A percentile compares a stretch with the other conserved stretches of the same genome.
phyloP scores from a whole-genome alignment of 345 rosid genomes.

The Streptanthus diversifolius region DNA sequence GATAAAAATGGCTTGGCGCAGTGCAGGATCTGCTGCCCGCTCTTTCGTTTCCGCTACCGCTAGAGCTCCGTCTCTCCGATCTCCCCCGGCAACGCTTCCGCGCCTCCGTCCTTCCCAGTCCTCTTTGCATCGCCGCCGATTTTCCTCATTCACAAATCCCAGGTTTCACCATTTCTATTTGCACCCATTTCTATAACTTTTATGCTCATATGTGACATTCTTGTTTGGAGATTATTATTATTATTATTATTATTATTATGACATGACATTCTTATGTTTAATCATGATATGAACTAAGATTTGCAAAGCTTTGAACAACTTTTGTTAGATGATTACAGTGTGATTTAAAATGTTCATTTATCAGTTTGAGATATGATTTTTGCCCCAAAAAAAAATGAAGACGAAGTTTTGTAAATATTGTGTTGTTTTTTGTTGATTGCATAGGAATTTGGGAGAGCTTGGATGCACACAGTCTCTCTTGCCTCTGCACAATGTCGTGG shows the following conservation, averaged over 20 bases:
- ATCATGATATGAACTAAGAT: not conserved
- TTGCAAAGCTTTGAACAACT: not conserved
- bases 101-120: slow-evolving; percentile 63
- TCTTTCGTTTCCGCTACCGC: slow-evolving; percentile 49
- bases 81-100: slow-evolving; percentile 50
- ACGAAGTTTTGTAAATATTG: not conserved
- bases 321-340: not conserved
- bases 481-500: slow-evolving; percentile 52
- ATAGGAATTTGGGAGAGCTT: slow-evolving; percentile 76
- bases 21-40: slow-evolving; percentile 41
- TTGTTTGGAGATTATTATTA: not conserved
- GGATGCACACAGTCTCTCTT: slow-evolving; percentile 70
- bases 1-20: slow-evolving; percentile 45
- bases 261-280: not conserved
- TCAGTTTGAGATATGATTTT: not conserved
- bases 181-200: not conserved
- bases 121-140: slow-evolving; percentile 63
- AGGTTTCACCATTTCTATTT: slow-evolving; percentile 42
- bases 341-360: not conserved
- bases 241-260: not conserved
- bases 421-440: slow-evolving; percentile 1
- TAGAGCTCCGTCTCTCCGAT: slow-evolving; percentile 58
- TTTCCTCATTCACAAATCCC: slow-evolving; percentile 52
- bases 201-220: not conserved
- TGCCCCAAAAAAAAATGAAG: not conserved